These are phyloP conservation scores for Noccaea bulbosa DNA, from an alignment of 345 rosid genomes.

Conservation along the genomic window DNA sequence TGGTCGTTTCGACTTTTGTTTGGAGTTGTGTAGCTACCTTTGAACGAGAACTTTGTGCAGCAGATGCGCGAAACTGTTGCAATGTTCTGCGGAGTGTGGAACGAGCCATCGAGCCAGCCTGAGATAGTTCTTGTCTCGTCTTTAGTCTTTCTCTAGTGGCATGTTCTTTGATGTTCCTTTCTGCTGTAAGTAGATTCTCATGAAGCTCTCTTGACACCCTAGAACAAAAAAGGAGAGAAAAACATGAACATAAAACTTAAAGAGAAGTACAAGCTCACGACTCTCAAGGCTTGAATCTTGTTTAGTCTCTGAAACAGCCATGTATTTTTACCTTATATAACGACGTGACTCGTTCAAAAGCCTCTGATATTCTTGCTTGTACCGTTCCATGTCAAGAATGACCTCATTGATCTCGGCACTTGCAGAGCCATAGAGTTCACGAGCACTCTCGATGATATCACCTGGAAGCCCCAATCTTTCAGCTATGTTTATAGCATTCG, in stretches of 20 bases:
- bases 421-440: conserved; percentile 72
- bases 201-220: conserved; percentile 72
- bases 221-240: conserved; percentile 1
- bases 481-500: conserved; percentile 90
- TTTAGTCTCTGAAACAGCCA: conserved; percentile 13
- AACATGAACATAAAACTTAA: conserved; percentile 13
- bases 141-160: conserved; percentile 48
- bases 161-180: conserved; percentile 61
- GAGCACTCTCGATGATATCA: conserved; percentile 56
- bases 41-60: conserved; percentile 46
- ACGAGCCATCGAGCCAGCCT: conserved; percentile 63
- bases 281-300: neutral
- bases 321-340: conserved; percentile 53
- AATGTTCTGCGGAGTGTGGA: conserved; percentile 67
- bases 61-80: conserved; percentile 58
- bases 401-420: conserved; percentile 92
- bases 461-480: conserved; percentile 77
- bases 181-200: conserved; percentile 53
- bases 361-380: conserved; percentile 68
- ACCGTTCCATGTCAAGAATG: conserved; percentile 80
- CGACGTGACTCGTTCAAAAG: conserved; percentile 53
- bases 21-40: conserved; percentile 46
- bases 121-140: conserved; percentile 59
- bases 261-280: neutral
- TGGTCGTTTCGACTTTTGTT: conserved; percentile 28